Percentiles rank a stretch among this genome's conserved stretches.
These are phyloP conservation scores for Leccinum truebloodii DNA, from an alignment of 768 basidiomycete genomes.

Conservation along the genomic window DNA sequence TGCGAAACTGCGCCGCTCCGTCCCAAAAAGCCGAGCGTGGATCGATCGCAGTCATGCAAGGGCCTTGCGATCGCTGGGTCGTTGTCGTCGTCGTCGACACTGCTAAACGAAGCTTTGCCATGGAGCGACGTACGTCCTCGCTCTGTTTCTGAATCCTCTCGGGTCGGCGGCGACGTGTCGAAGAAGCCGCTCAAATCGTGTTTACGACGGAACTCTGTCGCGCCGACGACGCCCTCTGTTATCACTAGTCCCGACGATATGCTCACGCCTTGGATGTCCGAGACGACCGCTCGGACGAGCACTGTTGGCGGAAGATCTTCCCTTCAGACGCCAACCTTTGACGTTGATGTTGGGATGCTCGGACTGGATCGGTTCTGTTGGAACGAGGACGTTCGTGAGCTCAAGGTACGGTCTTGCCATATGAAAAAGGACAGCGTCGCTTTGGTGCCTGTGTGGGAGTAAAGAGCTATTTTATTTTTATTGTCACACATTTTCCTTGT, in stretches of 20 bases:
- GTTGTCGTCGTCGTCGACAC: background rate
- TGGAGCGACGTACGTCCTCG: background rate
- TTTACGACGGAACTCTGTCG: conserved; percentile 2
- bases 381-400: conserved; percentile 17
- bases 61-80: conserved; percentile 12
- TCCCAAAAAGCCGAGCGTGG: conserved; percentile 1
- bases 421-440: conserved; percentile 24
- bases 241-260: background rate
- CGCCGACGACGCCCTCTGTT: background rate
- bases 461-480: background rate
- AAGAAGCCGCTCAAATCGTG: conserved; percentile 18
- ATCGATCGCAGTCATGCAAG: conserved; percentile 14
- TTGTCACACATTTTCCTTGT: background rate
- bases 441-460: conserved; percentile 21
- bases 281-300: background rate
- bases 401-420: conserved; percentile 13
- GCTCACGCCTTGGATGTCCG: conserved; percentile 6
- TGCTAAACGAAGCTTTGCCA: background rate
- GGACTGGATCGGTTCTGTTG: conserved; percentile 29
- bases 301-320: background rate
- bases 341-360: conserved; percentile 25
- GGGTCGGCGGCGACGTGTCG: background rate
- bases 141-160: background rate
- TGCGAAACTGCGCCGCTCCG: conserved; percentile 1
- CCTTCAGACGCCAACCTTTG: conserved; percentile 19